phyloP scores from a whole-genome alignment of 352 stramenopile species.

The Phytopythium oedochilum region DNA sequence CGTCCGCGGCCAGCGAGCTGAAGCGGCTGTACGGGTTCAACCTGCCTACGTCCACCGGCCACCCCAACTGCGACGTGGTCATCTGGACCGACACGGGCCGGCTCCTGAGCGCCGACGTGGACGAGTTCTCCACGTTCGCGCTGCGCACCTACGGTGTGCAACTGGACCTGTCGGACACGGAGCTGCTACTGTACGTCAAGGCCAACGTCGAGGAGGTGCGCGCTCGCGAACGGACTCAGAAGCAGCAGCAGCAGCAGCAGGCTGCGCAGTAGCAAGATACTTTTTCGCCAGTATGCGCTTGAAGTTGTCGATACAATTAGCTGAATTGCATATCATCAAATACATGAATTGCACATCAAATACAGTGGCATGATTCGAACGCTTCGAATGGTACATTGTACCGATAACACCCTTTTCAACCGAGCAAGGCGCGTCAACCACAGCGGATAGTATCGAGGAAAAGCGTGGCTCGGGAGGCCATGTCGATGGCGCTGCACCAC shows the following conservation, averaged over 20 bases:
- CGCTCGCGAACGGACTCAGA: conserved; percentile 13
- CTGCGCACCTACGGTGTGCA: conserved; percentile 59
- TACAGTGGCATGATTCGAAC: no score
- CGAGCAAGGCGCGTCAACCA: not conserved
- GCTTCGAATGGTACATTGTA: no score
- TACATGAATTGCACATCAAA: no score
- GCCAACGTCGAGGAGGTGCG: conserved; percentile 66
- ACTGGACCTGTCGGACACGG: conserved; percentile 54
- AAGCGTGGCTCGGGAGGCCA: not conserved
- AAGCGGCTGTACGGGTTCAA: conserved; percentile 37
- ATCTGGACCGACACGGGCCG: conserved; percentile 63
- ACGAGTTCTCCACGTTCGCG: conserved; percentile 61
- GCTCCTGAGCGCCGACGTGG: conserved; percentile 55
- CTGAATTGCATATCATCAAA: no score
- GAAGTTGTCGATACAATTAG: no score
- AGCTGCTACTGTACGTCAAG: conserved; percentile 62
- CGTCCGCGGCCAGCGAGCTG: conserved; percentile 35
- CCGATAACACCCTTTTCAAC: no score
- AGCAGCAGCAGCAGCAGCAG: not conserved
- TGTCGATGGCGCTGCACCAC: conserved; percentile 27
- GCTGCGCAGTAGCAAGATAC: not conserved
- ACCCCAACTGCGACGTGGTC: conserved; percentile 59
- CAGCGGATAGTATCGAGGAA: not conserved
- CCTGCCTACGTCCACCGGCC: conserved; percentile 31
- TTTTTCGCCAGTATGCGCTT: not conserved